Evolutionary conservation across 768 basidiomycete genomes (phyloP).

Genomic region (Serpula lacrymans): DNA sequence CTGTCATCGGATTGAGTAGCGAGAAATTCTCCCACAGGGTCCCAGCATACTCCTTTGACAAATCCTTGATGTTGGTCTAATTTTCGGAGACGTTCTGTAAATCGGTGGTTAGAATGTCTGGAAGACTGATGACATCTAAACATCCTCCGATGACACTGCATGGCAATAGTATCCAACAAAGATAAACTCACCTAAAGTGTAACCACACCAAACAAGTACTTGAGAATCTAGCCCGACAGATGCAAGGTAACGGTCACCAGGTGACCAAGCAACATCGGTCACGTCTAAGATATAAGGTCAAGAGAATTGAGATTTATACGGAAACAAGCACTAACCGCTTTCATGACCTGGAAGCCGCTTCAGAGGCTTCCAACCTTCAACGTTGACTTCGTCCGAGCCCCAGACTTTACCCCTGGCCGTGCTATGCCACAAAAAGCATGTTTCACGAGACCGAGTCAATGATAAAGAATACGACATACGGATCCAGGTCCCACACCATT

Average conservation of each 20-base stretch:
- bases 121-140: neutral
- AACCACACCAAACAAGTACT: slow-evolving; percentile 93
- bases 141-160: too few species aligned
- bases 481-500: slow-evolving; percentile 97
- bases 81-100: slow-evolving; percentile 73
- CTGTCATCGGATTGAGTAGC: slow-evolving; percentile 98
- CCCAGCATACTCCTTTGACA: slow-evolving; percentile 98
- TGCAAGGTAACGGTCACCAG: slow-evolving; percentile 88
- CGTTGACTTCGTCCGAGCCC: slow-evolving; percentile 93
- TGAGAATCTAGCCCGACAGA: slow-evolving; percentile 91
- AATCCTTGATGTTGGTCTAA: slow-evolving; percentile 92
- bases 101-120: neutral
- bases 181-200: slow-evolving; percentile 68
- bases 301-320: slow-evolving; percentile 1
- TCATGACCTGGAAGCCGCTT: slow-evolving; percentile 92
- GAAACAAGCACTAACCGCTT: slow-evolving; percentile 58
- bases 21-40: slow-evolving; percentile 95
- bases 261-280: slow-evolving; percentile 92
- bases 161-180: too few species aligned
- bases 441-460: slow-evolving; percentile 2
- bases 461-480: slow-evolving; percentile 49
- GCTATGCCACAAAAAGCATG: slow-evolving; percentile 35
- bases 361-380: slow-evolving; percentile 96
- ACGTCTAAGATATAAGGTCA: slow-evolving; percentile 58
- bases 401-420: slow-evolving; percentile 83